Evolutionary conservation across 2,329 filamentous ascomycete genomes (phyloP), one percentile per base, ranked within the genome.

Genomic region (Colletotrichum plurivorum): DNA sequence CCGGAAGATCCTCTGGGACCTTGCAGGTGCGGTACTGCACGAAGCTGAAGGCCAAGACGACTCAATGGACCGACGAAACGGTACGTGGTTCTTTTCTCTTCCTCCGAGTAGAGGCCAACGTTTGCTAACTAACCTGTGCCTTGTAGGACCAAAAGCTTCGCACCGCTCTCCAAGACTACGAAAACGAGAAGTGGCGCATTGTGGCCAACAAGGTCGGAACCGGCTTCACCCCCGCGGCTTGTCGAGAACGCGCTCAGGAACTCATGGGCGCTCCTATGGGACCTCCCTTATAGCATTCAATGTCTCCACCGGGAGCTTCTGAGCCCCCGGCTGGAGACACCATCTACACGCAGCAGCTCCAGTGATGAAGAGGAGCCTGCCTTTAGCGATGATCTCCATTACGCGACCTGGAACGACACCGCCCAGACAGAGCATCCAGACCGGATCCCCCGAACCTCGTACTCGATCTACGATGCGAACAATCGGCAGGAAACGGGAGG

Each of bases 11-110:
- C 67, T 97, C 93, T 53, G 95, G 95, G 18, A 97, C 95, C 36
- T 83, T 98, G 70, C 95, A 98, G 80, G 95, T 98, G 63, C 91
- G 95, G 43, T 98, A 98, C 79, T 98, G 95, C 78, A 97, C 94
- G 51, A 97, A 97, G 82, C 84, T 97, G 60, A 97, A 97, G 82
- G 94, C 94, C 15, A 97, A 97, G 84, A 95, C 93, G 46, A 97
- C 93, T 13, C 90, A 94, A 76, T 98, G 95, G 95, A 97, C 93
- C 58, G 94, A 97, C 73, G 94, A 97, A 77, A 96, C 93, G 85
- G 95, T 97, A 86, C 83, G 91, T 79, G 69, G 82, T 15, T 20
- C 36, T 31, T 22, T 36, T 31, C 22, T n/a, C 45, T 58, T n/a
- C 53, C 8, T 18, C 7, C 25, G n/a, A 10, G 15, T 4, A 15